Conservation (phyloP, 169 alveolate species). For the Theileria orientalis region DNA sequence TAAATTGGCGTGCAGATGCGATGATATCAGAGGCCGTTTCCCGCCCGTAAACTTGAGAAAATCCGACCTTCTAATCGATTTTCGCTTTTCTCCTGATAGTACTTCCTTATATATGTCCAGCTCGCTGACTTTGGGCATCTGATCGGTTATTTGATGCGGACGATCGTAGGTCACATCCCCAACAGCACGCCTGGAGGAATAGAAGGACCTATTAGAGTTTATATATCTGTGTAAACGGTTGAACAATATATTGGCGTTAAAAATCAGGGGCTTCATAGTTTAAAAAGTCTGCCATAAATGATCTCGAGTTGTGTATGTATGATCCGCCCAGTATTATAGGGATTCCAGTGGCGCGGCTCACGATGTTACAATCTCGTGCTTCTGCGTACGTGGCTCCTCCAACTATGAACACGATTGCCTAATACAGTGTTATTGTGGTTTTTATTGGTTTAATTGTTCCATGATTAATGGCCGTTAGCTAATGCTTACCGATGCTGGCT, state of each 20-base stretch:
- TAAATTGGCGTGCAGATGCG: constrained; percentile 63
- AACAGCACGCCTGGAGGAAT: background rate
- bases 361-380: constrained; percentile 73
- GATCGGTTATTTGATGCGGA: constrained; percentile 54
- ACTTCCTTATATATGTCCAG: constrained; percentile 44
- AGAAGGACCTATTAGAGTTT: constrained; percentile 1
- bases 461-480: background rate
- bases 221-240: background rate
- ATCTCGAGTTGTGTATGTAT: constrained; percentile 46
- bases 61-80: constrained; percentile 54
- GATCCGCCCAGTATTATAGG: constrained; percentile 66
- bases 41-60: constrained; percentile 67
- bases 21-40: constrained; percentile 61
- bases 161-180: constrained; percentile 35
- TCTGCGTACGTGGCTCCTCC: constrained; percentile 91
- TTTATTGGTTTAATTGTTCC: background rate
- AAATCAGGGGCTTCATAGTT: background rate
- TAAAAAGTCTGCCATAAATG: constrained; percentile 21
- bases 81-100: constrained; percentile 55
- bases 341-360: constrained; percentile 57
- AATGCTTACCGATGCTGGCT: constrained; percentile 45
- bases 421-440: constrained; percentile 13
- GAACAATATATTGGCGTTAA: constrained; percentile 15
- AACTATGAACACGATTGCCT: constrained; percentile 79
- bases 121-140: constrained; percentile 63